Base-by-base conservation (phyloP, 2,329 filamentous ascomycete species). In the Pochonia chlamydosporia region DNA sequence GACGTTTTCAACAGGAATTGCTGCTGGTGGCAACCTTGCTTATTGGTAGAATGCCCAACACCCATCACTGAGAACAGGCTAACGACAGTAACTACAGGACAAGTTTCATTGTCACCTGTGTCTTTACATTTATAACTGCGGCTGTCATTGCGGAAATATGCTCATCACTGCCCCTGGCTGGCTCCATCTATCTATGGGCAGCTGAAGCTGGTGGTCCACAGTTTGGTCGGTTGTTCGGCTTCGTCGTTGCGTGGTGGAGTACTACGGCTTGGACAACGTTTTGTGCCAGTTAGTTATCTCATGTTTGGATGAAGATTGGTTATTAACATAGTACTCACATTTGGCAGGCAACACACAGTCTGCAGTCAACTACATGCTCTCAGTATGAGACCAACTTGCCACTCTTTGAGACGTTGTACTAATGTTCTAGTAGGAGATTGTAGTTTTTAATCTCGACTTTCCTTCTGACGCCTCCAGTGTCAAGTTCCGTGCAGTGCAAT, bases 161-260 rank as follows among this genome's bases (percentile, higher is more conserved):
- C 54, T 81, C 78, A 20, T 78, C 78, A 3, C 72, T 79, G 3
- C 78, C 78, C 1, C 72, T 78, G 3, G 77, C 78, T 11, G 78
- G 78, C 0, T 79, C 76, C 2, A 81, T 81, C 56, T 81, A 81
- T 51, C 69, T 81, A 16, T 81, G 78, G 78, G 78, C 78, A n/a
- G 78, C 78, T 35, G 78, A 81, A 53, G 68, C 77, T 16, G 78
- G 77, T 37, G 78, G 78, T 5, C 74, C 71, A 23, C 67, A 68
- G 20, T 81, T 67, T 52, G 77, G 78, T n/a, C 62, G 78, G 24
- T 63, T 81, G 0, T 70, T 81, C 46, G 78, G 78, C 16, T 81
- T 79, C 57, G 62, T 80, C n/a, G 78, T 81, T n/a, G 78, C 78
- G 0, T 82, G 78, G 78, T 82, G 78, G 78, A 78, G 74, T 54